Conservation (phyloP, 192 early-diverging fungal genomes). For the Lobosporangium transversale region DNA sequence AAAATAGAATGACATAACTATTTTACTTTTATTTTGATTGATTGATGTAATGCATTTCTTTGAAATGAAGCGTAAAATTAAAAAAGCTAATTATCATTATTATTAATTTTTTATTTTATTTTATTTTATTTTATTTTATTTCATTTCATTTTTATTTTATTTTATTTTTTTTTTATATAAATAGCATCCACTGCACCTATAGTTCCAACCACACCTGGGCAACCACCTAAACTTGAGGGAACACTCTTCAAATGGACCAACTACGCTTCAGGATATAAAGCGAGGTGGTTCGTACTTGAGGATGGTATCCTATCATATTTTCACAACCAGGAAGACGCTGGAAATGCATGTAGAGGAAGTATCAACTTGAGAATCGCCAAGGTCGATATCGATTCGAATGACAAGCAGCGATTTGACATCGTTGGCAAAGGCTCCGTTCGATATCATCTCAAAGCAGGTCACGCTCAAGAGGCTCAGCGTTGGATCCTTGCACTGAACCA, state of each 20-base stretch:
- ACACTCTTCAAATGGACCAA: slow-evolving; percentile 88
- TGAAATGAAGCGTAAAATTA: no score
- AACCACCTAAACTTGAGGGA: slow-evolving; percentile 69
- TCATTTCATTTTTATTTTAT: not conserved
- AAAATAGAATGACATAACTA: no score
- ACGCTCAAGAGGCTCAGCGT: slow-evolving; percentile 78
- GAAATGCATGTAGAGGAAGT: slow-evolving; percentile 79
- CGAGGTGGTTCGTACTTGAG: slow-evolving; percentile 84
- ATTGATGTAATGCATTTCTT: no score
- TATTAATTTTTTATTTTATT: not conserved
- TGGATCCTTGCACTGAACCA: slow-evolving; percentile 85
- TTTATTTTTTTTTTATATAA: slow-evolving; percentile 9
- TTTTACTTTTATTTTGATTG: no score
- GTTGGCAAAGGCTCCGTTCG: slow-evolving; percentile 79
- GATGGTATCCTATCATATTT: slow-evolving; percentile 85
- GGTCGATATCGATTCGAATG: slow-evolving; percentile 67
- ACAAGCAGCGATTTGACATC: slow-evolving; percentile 81
- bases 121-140: not conserved
- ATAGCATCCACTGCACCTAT: slow-evolving; percentile 61
- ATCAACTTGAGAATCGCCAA: slow-evolving; percentile 79
- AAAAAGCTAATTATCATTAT: no score
- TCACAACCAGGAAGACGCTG: slow-evolving; percentile 80
- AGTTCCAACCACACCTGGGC: slow-evolving; percentile 61
- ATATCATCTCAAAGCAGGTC: slow-evolving; percentile 74
- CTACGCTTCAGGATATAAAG: slow-evolving; percentile 83